phyloP scores from a whole-genome alignment of 305 asterid genomes.

The Fraxinus platypoda region DNA sequence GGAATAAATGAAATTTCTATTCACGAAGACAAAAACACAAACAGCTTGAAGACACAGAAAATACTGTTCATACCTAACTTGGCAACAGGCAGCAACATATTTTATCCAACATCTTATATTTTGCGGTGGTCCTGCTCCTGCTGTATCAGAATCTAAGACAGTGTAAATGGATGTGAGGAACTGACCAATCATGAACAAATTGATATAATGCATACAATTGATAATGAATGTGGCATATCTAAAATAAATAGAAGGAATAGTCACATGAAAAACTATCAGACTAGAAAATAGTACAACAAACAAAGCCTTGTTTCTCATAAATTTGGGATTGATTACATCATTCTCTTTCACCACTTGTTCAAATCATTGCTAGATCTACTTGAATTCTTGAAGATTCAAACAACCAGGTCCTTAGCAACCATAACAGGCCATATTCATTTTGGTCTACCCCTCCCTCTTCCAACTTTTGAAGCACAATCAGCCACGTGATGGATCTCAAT shows the following conservation, averaged over 20 bases:
- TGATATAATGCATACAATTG: conserved; percentile 3
- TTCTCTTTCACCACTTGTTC: neutral
- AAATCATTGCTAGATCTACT: neutral
- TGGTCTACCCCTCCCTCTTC: neutral
- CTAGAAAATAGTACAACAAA: neutral
- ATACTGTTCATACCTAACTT: conserved; percentile 49
- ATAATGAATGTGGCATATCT: neutral
- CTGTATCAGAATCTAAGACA: conserved; percentile 48
- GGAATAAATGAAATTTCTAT: neutral
- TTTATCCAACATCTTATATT: conserved; percentile 78
- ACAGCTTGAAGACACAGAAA: conserved; percentile 8
- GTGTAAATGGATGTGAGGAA: conserved; percentile 24
- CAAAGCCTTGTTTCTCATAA: neutral
- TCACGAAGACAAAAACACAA: neutral
- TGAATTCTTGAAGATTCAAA: neutral
- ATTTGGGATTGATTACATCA: neutral
- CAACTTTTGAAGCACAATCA: neutral
- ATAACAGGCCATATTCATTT: neutral
- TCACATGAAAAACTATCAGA: neutral
- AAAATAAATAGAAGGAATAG: neutral
- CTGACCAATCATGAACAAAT: conserved; percentile 13
- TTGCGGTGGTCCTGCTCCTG: conserved; percentile 80
- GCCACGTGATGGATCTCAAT: neutral
- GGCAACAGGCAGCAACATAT: conserved; percentile 49
- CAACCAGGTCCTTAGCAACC: neutral